phyloP scores from a whole-genome alignment of 2,329 filamentous ascomycete genomes.

The Ceratocystiopsis minuta region DNA sequence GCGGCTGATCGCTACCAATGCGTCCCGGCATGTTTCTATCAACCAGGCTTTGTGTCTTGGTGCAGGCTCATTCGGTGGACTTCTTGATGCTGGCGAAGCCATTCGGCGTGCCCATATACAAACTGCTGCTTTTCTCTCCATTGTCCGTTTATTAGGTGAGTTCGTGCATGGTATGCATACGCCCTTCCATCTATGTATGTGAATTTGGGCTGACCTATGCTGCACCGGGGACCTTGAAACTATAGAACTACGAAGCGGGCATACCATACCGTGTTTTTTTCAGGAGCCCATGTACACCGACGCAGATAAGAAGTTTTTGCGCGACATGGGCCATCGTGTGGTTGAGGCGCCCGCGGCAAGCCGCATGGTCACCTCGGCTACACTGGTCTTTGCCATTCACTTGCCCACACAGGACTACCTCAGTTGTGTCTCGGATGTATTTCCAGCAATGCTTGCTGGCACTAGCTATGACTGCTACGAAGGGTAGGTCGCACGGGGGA shows the following conservation, averaged over 20 bases:
- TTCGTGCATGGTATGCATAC: constrained; percentile 5
- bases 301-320: constrained; percentile 32
- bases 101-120: constrained; percentile 31
- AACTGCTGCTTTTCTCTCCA: constrained; percentile 30
- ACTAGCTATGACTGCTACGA: constrained; percentile 35
- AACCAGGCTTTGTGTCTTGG: constrained; percentile 34
- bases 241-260: constrained; percentile 2
- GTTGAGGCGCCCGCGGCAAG: constrained; percentile 35
- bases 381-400: constrained; percentile 45
- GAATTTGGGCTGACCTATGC: no score
- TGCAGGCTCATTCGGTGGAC: constrained; percentile 36
- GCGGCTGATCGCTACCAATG: constrained; percentile 15
- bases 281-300: constrained; percentile 36
- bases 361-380: constrained; percentile 24
- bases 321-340: constrained; percentile 32
- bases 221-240: no score
- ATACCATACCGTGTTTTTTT: constrained; percentile 26
- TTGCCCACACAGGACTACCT: constrained; percentile 37
- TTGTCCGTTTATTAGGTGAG: constrained; percentile 27
- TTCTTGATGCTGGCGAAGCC: constrained; percentile 25
- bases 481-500: constrained; percentile 17
- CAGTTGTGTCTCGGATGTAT: constrained; percentile 24
- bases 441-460: constrained; percentile 40
- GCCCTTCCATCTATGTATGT: not conserved
- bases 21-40: constrained; percentile 11